These are phyloP conservation scores for Moniliella sp. DNA, from an alignment of 1,284 basidiomycete genomes.

Conservation along the genomic window DNA sequence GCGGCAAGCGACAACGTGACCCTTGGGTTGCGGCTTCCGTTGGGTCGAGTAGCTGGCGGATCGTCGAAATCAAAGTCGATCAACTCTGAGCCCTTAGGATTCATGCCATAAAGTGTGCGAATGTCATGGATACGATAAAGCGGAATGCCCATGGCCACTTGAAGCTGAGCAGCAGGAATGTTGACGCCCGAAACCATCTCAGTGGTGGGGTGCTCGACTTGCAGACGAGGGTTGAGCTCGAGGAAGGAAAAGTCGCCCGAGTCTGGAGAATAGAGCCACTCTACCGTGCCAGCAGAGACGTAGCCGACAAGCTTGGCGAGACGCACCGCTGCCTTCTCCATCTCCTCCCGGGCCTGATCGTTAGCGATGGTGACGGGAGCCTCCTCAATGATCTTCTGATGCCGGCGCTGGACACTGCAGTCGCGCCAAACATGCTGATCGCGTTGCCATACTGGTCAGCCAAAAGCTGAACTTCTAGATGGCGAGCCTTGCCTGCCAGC, in stretches of 20 bases:
- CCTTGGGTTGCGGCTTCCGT: constrained; percentile 85
- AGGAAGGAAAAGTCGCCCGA: constrained; percentile 91
- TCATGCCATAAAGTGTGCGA: constrained; percentile 65
- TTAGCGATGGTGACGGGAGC: constrained; percentile 87
- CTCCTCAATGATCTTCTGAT: constrained; percentile 99
- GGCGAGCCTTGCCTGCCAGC: constrained; percentile 84
- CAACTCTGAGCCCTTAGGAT: constrained; percentile 15
- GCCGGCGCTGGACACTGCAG: constrained; percentile 94
- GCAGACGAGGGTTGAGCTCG: constrained; percentile 94
- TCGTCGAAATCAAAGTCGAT: constrained; percentile 84
- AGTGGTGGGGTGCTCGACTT: constrained; percentile 87
- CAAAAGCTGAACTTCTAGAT: constrained; percentile 90
- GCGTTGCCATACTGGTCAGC: constrained; percentile 99
- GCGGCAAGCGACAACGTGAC: constrained; percentile 93
- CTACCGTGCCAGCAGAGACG: constrained; percentile 93
- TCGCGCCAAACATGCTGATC: constrained; percentile 97
- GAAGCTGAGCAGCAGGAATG: constrained; percentile 85
- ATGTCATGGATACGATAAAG: constrained; percentile 88
- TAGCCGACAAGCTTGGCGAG: constrained; percentile 95
- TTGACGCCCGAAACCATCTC: constrained; percentile 99
- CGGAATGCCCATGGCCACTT: constrained; percentile 94
- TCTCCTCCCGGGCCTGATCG: constrained; percentile 54
- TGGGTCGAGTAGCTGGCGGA: constrained; percentile 63
- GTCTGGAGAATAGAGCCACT: constrained; percentile 84
- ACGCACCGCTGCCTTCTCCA: constrained; percentile 95